Conservation (phyloP, 2,329 filamentous ascomycete species). For the Cordyceps javanica region DNA sequence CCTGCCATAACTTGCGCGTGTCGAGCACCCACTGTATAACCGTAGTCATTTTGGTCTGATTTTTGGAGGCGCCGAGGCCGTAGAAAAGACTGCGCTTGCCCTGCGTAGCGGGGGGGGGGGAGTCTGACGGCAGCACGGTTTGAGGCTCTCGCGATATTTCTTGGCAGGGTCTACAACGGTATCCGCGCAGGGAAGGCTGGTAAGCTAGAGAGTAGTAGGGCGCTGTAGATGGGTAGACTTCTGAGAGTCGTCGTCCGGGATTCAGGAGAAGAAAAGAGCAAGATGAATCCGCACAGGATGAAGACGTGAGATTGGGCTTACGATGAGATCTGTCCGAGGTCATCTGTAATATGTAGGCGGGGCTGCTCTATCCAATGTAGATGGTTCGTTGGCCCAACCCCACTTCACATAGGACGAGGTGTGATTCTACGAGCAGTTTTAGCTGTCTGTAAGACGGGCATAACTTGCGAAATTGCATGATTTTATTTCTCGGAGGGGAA, state of each 20-base stretch:
- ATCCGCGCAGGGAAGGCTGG: background rate
- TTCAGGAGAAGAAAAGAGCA: background rate
- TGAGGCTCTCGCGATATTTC: background rate
- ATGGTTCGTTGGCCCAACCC: background rate
- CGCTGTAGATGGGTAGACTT: background rate
- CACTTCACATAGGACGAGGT: background rate
- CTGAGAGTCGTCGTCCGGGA: background rate
- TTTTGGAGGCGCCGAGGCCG: background rate
- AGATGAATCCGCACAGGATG: background rate
- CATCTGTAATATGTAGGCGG: background rate
- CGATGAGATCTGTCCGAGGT: background rate
- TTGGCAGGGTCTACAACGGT: too few relatives aligned
- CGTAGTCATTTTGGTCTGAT: background rate
- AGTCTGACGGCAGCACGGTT: too few relatives aligned
- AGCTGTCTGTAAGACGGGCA: too few relatives aligned
- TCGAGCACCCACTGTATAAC: slow-evolving; percentile 58
- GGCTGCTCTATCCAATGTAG: background rate
- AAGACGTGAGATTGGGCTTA: slow-evolving; percentile 1
- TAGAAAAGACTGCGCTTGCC: too few relatives aligned
- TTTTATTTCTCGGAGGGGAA: too few relatives aligned
- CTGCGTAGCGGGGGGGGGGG: too few relatives aligned
- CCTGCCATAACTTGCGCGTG: slow-evolving; percentile 53
- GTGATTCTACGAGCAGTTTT: too few relatives aligned
- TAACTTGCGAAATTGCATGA: too few relatives aligned
- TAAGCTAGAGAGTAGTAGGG: background rate